Conservation (phyloP, 805 yeast genomes). For the Candida insectorum region DNA sequence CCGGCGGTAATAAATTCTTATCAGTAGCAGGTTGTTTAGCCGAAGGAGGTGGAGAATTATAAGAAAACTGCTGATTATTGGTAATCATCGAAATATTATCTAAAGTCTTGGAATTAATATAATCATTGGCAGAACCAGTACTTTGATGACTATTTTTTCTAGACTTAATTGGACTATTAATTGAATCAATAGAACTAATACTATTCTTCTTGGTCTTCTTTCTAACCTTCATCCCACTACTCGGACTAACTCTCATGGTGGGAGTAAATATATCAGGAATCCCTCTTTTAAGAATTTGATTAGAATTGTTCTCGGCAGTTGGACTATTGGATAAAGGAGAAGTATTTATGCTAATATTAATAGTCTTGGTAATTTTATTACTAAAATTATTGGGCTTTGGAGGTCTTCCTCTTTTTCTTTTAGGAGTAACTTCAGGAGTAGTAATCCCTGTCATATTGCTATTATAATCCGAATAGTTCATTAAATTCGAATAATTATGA, state of each 20-base stretch:
- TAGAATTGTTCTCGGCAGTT: constrained; percentile 37
- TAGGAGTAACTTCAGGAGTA: constrained; percentile 16
- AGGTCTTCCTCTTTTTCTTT: constrained; percentile 44
- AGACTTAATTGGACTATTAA: constrained; percentile 6
- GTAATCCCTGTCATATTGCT: not conserved
- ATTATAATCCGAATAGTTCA: not conserved
- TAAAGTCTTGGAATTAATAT: constrained; percentile 29
- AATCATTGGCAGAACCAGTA: constrained; percentile 9
- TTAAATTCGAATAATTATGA: not conserved
- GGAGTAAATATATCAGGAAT: constrained; percentile 44
- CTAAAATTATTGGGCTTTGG: constrained; percentile 38
- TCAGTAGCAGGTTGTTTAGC: constrained; percentile 5
- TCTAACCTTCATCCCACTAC: constrained; percentile 3
- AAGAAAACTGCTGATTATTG: not conserved
- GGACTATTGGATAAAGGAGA: constrained; percentile 34
- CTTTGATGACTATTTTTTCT: not conserved
- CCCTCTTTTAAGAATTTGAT: constrained; percentile 35
- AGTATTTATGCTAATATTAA: constrained; percentile 40
- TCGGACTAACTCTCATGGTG: constrained; percentile 40
- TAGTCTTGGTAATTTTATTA: constrained; percentile 36
- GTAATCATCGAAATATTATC: constrained; percentile 33
- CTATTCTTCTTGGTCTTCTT: constrained; percentile 7
- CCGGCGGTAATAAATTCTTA: constrained; percentile 13
- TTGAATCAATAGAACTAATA: constrained; percentile 10
- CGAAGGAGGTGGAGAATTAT: constrained; percentile 13